phyloP scores from a whole-genome alignment of 2,329 filamentous ascomycete species.

The Aspergillus sp. region DNA sequence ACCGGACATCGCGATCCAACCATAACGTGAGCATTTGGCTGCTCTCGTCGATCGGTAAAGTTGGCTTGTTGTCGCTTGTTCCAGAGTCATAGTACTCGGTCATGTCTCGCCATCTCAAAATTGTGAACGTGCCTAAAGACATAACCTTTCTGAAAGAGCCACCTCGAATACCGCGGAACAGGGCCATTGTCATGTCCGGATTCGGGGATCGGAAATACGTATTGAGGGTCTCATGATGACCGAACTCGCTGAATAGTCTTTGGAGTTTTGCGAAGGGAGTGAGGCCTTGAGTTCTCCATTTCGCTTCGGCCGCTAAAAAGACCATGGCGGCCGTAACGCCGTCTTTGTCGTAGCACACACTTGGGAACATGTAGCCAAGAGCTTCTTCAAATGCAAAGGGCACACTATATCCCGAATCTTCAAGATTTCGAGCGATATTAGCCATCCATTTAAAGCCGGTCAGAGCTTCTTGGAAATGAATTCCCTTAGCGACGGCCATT shows the following conservation, averaged over 20 bases:
- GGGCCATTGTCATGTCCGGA: conserved; percentile 40
- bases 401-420: conserved; percentile 41
- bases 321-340: conserved; percentile 52
- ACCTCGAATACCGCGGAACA: conserved; percentile 47
- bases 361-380: conserved; percentile 57
- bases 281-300: conserved; percentile 44
- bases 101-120: conserved; percentile 53
- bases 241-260: conserved; percentile 47
- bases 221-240: conserved; percentile 55
- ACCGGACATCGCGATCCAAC: conserved; percentile 45
- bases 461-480: conserved; percentile 52
- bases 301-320: conserved; percentile 47
- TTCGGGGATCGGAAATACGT: conserved; percentile 54
- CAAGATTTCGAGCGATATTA: conserved; percentile 48
- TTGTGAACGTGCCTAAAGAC: conserved; percentile 42
- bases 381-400: conserved; percentile 57
- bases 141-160: conserved; percentile 35
- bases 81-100: conserved; percentile 52
- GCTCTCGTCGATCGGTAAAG: conserved; percentile 46
- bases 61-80: conserved; percentile 42
- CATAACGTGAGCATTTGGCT: conserved; percentile 57
- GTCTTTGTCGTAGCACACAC: conserved; percentile 56
- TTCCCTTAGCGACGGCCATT: conserved; percentile 47
- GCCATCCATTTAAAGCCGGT: conserved; percentile 63
- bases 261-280: conserved; percentile 50